phyloP scores from a whole-genome alignment of 176 grass and related monocot genomes.

The Rhipidocladum racemiflorum region DNA sequence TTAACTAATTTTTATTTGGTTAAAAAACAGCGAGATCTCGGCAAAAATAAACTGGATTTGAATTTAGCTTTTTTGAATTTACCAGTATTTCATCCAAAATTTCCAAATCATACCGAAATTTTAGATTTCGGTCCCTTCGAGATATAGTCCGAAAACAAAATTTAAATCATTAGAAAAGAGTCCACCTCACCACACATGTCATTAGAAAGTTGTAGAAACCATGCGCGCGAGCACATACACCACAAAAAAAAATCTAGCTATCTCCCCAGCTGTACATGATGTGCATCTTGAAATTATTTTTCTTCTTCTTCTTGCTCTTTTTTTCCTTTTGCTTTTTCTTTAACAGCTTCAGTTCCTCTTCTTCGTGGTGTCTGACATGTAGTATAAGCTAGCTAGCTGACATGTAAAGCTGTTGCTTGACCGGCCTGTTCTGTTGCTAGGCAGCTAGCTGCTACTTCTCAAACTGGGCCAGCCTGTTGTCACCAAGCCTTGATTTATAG shows the following conservation, averaged over 20 bases:
- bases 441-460: slow-evolving; percentile 29
- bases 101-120: no score
- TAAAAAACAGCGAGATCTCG: no score
- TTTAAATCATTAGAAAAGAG: no score
- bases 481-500: slow-evolving; percentile 89
- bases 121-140: no score
- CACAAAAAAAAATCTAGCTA: background rate
- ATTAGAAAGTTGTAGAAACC: slow-evolving; percentile 15
- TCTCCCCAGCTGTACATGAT: slow-evolving; percentile 18
- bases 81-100: no score
- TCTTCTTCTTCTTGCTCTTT: background rate
- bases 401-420: slow-evolving; percentile 10
- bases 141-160: no score
- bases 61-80: no score
- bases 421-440: background rate
- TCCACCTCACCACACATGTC: slow-evolving; percentile 6
- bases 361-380: background rate
- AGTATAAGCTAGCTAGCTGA: background rate
- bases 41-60: no score
- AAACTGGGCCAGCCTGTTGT: slow-evolving; percentile 83
- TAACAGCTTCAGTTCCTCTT: background rate
- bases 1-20: no score
- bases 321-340: background rate
- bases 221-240: background rate
- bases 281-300: background rate